Conservation (phyloP, 179 eudicot genomes). For the Patellifolia procumbens region DNA sequence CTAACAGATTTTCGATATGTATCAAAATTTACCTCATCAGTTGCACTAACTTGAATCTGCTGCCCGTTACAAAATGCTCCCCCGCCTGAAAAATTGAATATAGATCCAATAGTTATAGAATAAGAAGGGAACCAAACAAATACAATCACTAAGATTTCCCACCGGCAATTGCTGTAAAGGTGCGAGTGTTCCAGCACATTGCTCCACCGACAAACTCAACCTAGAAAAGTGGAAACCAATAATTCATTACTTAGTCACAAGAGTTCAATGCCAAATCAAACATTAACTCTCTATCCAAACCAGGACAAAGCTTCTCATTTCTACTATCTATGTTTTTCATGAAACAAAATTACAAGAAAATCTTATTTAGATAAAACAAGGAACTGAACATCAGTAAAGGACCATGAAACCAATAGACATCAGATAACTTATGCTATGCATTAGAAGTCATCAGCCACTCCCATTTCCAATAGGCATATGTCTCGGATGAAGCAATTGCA, state of each 20-base stretch:
- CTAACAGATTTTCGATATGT: conserved; percentile 8
- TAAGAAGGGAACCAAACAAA: conserved; percentile 6
- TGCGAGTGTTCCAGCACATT: conserved; percentile 96
- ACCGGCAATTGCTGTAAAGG: conserved; percentile 93
- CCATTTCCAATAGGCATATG: not conserved
- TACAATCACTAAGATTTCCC: conserved; percentile 25
- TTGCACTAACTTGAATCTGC: conserved; percentile 69
- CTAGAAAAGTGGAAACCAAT: conserved; percentile 37
- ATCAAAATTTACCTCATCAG: conserved; percentile 65
- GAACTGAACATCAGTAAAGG: not conserved
- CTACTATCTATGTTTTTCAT: not conserved
- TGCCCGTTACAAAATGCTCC: conserved; percentile 95
- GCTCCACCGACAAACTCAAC: conserved; percentile 99
- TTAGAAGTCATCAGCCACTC: not conserved
- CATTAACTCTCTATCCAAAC: not conserved
- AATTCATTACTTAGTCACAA: not conserved
- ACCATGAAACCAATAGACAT: not conserved
- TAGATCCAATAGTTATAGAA: conserved; percentile 10
- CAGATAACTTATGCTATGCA: not conserved
- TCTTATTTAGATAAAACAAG: not conserved
- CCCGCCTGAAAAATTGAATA: conserved; percentile 55
- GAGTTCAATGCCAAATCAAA: not conserved
- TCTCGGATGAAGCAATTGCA: not conserved
- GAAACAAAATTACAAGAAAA: not conserved
- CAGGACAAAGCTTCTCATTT: not conserved